A percentile compares a stretch with the other conserved stretches of the same genome.
Evolutionary conservation across 768 basidiomycete genomes (phyloP).

Genomic region (Melanogaster broomeanus): DNA sequence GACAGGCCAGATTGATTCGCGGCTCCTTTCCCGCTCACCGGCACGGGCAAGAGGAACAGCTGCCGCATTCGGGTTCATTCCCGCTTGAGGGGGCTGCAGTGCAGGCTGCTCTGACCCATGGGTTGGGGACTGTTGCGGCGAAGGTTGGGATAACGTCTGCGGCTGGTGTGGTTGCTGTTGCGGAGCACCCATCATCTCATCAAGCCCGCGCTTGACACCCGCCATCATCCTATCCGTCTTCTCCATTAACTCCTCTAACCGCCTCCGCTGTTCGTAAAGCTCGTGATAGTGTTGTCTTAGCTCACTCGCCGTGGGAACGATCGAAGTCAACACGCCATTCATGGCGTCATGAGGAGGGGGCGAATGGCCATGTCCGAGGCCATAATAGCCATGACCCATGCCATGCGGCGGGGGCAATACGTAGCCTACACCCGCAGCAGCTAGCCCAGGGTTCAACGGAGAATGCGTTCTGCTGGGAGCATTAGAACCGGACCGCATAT

Average conservation of each 20-base stretch:
- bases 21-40: slow-evolving; percentile 30
- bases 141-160: slow-evolving; percentile 24
- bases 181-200: slow-evolving; percentile 60
- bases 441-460: slow-evolving; percentile 54
- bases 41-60: slow-evolving; percentile 24
- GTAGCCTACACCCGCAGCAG: slow-evolving; percentile 40
- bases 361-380: slow-evolving; percentile 39
- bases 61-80: slow-evolving; percentile 9
- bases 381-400: slow-evolving; percentile 37
- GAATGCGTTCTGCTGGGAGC: slow-evolving; percentile 76
- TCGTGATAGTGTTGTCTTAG: slow-evolving; percentile 72
- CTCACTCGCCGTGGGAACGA: slow-evolving; percentile 54
- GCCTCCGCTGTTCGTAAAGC: slow-evolving; percentile 60
- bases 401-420: slow-evolving; percentile 41
- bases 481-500: slow-evolving; percentile 63
- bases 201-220: slow-evolving; percentile 71
- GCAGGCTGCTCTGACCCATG: slow-evolving; percentile 26
- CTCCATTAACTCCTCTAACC: slow-evolving; percentile 73
- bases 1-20: slow-evolving; percentile 31
- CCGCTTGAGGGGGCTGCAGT: slow-evolving; percentile 21
- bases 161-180: slow-evolving; percentile 28
- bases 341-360: slow-evolving; percentile 35
- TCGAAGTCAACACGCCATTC: slow-evolving; percentile 26
- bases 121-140: slow-evolving; percentile 21
- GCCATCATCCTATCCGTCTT: slow-evolving; percentile 74